These are phyloP conservation scores for Colletotrichum incanum DNA, from an alignment of 2,329 filamentous ascomycete species.

Conservation along the genomic window DNA sequence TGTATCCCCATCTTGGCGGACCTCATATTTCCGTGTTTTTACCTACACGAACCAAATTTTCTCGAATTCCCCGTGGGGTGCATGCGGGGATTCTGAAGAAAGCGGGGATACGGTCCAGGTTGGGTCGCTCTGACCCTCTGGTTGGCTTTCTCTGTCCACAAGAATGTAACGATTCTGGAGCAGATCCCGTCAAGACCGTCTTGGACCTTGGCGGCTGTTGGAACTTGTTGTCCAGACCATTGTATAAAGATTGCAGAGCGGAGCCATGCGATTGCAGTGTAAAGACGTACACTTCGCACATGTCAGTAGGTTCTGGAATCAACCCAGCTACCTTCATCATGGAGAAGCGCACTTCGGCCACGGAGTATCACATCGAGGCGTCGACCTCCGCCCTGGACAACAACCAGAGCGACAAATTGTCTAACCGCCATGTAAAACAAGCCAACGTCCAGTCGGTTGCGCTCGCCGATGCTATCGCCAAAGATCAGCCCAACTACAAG, in stretches of 20 bases:
- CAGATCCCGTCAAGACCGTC: background rate
- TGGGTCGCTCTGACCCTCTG: background rate
- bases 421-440: slow-evolving; percentile 35
- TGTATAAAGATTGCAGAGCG: slow-evolving; percentile 1
- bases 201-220: background rate
- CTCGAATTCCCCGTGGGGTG: background rate
- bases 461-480: slow-evolving; percentile 45
- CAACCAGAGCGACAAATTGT: slow-evolving; percentile 12
- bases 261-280: background rate
- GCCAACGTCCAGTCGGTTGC: slow-evolving; percentile 43
- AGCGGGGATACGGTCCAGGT: background rate
- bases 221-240: background rate
- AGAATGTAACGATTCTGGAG: background rate
- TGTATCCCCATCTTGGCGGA: background rate
- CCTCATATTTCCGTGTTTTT: background rate
- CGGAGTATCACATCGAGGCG: slow-evolving; percentile 33
- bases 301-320: background rate
- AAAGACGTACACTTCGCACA: background rate
- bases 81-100: background rate
- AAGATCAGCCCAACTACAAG: slow-evolving; percentile 43
- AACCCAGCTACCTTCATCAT: background rate
- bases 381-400: slow-evolving; percentile 38
- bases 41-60: background rate
- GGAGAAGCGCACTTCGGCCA: slow-evolving; percentile 12
- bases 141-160: background rate